phyloP scores from a whole-genome alignment of 371 early-diverging fungal genomes.

The Basidiobolus meristosporus region DNA sequence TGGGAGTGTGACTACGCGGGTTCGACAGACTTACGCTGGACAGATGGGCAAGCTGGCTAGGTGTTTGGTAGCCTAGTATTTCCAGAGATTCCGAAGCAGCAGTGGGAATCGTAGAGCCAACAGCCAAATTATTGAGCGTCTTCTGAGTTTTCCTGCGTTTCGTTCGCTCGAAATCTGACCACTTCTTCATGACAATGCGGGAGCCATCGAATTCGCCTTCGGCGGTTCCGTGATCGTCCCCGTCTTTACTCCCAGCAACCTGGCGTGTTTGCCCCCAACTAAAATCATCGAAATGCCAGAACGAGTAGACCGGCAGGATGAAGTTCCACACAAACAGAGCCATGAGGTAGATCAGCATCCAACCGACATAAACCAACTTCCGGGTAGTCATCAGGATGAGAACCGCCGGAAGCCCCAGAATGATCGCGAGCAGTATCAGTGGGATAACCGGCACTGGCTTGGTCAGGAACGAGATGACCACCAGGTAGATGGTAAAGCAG shows the following conservation, averaged over 20 bases:
- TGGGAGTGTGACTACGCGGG: too few relatives aligned
- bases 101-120: too few relatives aligned
- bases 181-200: conserved; percentile 39
- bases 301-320: too few relatives aligned
- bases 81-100: too few relatives aligned
- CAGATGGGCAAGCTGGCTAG: too few relatives aligned
- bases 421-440: conserved; percentile 52
- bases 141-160: conserved; percentile 4
- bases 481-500: conserved; percentile 67
- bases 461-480: conserved; percentile 42
- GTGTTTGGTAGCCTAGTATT: too few relatives aligned
- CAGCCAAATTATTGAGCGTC: too few relatives aligned
- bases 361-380: conserved; percentile 76
- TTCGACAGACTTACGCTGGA: too few relatives aligned
- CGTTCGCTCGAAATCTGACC: conserved; percentile 38
- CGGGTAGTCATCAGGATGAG: conserved; percentile 85
- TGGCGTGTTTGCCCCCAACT: conserved; percentile 96
- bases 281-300: conserved; percentile 99
- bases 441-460: conserved; percentile 51
- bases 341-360: conserved; percentile 90
- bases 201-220: conserved; percentile 41
- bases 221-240: conserved; percentile 24
- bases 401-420: conserved; percentile 86
- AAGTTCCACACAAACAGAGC: conserved; percentile 97
- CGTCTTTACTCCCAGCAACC: conserved; percentile 40